Evolutionary conservation across 2,329 filamentous ascomycete genomes (phyloP), one percentile per base, ranked within the genome.

Genomic region (Monosporascus sp.): DNA sequence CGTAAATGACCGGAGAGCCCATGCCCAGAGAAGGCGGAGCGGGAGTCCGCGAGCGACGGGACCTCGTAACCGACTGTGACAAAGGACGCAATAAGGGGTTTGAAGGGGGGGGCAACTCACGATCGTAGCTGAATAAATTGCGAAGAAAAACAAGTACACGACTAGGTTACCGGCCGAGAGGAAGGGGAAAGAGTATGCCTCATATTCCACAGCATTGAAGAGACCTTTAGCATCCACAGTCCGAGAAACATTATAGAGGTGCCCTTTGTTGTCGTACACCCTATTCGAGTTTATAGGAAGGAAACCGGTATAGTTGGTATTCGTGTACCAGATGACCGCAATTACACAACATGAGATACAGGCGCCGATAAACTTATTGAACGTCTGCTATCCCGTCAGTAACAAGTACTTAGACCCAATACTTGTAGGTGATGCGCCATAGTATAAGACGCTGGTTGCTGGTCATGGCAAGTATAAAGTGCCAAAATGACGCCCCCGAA

Each of bases 331-430:
- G 8, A 87, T 62, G 25, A 70, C 79, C 2, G 80, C 65, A 15
- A 82, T 72, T 15, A 86, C 70, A 69, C 80, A 77, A 59, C 77
- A 76, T 44, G 76, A 79, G 36, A 80, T 57, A 14, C 83, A 72
- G 48, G 80, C 74, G 31, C 83, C 83, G 45, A 84, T 68, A 55
- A 85, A 72, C 22, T 79, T 81, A 65, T 88, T 88, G 51, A 82
- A 72, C 44, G 84, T 85, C 27, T 79, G 80, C 68, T 83, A 79
- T 62, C 78, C 78, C 79, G 3, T 78, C 78, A 7, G 76, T 70
- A 60, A 67, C 60, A 3, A 11, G 27, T 31, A 31, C 27, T 11
- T 31, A 11, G 27, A 31, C 27, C 9, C 9, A 11, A 5, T 31
- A 11, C 27, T 31, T 31, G 27, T 11, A 11, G 9, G 11, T 11